Base-by-base conservation (phyloP, 1,284 basidiomycete species). In the Kwoniella shivajii region DNA sequence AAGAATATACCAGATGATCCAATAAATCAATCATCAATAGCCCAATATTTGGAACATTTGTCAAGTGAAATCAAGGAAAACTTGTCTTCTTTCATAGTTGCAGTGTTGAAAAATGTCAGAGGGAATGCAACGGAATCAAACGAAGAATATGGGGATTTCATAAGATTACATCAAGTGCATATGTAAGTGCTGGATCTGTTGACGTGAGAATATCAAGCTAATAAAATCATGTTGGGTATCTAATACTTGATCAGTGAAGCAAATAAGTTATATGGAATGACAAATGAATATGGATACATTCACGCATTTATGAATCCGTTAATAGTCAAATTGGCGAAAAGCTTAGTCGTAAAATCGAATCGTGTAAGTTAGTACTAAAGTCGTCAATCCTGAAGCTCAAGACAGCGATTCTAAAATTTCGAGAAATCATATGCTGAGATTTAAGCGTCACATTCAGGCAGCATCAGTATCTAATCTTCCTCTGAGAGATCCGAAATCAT, bases 241-340 rank as follows among this genome's bases (percentile, higher is more conserved):
- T 46, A n/a, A n/a, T n/a, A 18, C 27, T 30, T 50, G 6, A 13
- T 20, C 45, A 74, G 72, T 7, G 65, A 73, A 27, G 60, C 66
- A 22, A 73, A 75, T 41, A 66, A 64, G 50, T 54, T 75, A 36
- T 75, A 73, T 47, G 61, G 50, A 1, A 53, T 53, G 30, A 61
- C 60, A 3, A 48, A 56, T 10, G 29, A 54, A 0, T 63, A 66
- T 22, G 69, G 67, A 6, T 64, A 68, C 43, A 36, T 59, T 5
- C 64, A 71, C 48, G 56, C 72, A 10, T 72, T 71, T 45, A 51
- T 74, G 36, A 72, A 70, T 44, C 54, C 54, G 0, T 37, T 74
- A 11, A 66, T 75, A 6, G 27, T 72, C 10, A 36, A 20, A 1
- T 37, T 72, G n/a, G 62, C 63, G 2, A 51, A 50, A 36, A 24